Evolutionary conservation across 1,284 basidiomycete species (phyloP).

Genomic region (Cerioporus squamosus): DNA sequence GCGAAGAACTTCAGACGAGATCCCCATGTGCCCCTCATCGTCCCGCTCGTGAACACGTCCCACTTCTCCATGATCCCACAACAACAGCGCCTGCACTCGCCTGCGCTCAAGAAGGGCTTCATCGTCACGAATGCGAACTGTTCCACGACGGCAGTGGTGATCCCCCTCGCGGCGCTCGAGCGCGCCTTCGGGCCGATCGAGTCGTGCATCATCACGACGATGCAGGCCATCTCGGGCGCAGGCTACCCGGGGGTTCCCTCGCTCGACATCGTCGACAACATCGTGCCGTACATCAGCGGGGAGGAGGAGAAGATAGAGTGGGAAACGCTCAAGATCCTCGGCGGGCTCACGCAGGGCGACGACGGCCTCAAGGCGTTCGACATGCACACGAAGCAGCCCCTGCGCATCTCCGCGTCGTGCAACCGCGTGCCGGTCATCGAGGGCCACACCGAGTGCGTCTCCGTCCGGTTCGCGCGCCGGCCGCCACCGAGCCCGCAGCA

Average conservation of each 20-base stretch:
- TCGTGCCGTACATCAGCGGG: slow-evolving; percentile 93
- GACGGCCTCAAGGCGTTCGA: slow-evolving; percentile 73
- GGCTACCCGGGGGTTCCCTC: slow-evolving; percentile 95
- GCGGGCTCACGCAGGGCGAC: slow-evolving; percentile 68
- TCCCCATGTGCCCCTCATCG: slow-evolving; percentile 94
- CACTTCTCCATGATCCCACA: slow-evolving; percentile 88
- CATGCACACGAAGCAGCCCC: slow-evolving; percentile 79
- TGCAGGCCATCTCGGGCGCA: slow-evolving; percentile 97
- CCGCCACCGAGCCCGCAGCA: slow-evolving; percentile 90
- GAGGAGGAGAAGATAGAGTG: slow-evolving; percentile 99
- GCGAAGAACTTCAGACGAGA: slow-evolving; percentile 97
- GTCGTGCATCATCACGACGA: slow-evolving; percentile 88
- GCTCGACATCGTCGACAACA: slow-evolving; percentile 95
- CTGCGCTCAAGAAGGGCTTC: slow-evolving; percentile 85
- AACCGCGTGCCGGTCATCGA: slow-evolving; percentile 75
- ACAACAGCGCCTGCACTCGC: slow-evolving; percentile 74
- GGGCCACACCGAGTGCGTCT: slow-evolving; percentile 92
- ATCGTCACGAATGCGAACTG: slow-evolving; percentile 99
- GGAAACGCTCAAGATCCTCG: slow-evolving; percentile 98
- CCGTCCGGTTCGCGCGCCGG: slow-evolving; percentile 79
- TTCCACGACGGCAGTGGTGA: slow-evolving; percentile 93
- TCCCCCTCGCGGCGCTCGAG: slow-evolving; percentile 93
- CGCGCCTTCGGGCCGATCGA: slow-evolving; percentile 93
- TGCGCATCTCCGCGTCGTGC: slow-evolving; percentile 83
- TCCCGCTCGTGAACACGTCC: slow-evolving; percentile 92